Base-by-base conservation (phyloP, 148 eudicot species). In the Cornus suecica region DNA sequence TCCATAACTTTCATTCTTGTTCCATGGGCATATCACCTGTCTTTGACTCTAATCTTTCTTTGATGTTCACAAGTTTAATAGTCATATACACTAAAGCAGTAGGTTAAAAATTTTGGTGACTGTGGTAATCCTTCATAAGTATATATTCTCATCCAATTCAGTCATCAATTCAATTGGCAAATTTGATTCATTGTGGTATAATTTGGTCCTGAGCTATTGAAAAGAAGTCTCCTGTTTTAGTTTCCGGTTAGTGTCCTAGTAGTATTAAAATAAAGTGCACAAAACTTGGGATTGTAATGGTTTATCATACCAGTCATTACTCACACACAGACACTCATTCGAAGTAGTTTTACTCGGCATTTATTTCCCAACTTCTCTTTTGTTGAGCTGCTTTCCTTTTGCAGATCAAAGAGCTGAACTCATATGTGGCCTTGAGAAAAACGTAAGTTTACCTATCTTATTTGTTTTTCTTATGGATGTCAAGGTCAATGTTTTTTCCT, bases 381-480 rank as follows among this genome's bases (percentile, higher is more conserved):
- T 75, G 22, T 31, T 29, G 16, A 11, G 28, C 11, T 66, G 26
- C 25, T 83, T 74, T 66, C 31, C 10, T 45, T 77, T 72, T 87
- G 89, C 93, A 94, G 98, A 94, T 94, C 74, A 94, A 94, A 83
- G 97, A 94, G 93, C 86, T 92, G 52, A 94, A 94, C 77, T 90
- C 98, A 66, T 94, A 85, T 79, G 98, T 94, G 79, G 91, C 92
- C 64, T 85, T 90, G 82, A 90, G 98, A 78, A 94, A 94, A 83
- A 94, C 98, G 97, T 90, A 84, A 83, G 94, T 87, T 77, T 80
- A 72, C 23, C 30, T 76, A 30, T 78, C 66, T 26, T 2, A 30
- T 27, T 56, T 10, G 23, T 52, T 45, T 32, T 70, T 63, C 23
- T 66, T 28, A 52, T 34, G 31, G 58, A 60, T 66, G 0, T 52